Conservation (phyloP, 1,139 yeast genomes). For the Protomyces pachydermus region DNA sequence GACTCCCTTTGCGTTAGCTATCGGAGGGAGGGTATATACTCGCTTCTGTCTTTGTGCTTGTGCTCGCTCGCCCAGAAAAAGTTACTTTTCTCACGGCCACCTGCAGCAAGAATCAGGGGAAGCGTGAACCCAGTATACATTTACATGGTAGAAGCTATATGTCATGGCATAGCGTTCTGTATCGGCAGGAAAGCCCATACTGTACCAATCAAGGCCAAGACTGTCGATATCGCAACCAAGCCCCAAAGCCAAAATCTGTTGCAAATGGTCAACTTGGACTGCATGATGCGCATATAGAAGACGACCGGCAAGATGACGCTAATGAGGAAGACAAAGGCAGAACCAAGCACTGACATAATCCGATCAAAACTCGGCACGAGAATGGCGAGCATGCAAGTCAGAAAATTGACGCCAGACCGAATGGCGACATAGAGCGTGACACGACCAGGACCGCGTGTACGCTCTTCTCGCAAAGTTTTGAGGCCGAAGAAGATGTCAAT, state of each 20-base stretch:
- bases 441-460: constrained; percentile 32
- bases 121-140: too few species aligned
- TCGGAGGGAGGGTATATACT: too few species aligned
- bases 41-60: too few species aligned
- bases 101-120: too few species aligned
- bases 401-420: constrained; percentile 43
- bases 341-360: constrained; percentile 76
- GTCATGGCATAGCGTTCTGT: not conserved
- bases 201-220: constrained; percentile 39
- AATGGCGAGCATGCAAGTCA: constrained; percentile 52
- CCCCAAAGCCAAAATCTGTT: not conserved
- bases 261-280: not conserved
- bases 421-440: constrained; percentile 32
- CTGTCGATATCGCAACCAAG: constrained; percentile 41
- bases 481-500: constrained; percentile 48
- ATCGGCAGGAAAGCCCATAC: constrained; percentile 36
- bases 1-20: not conserved
- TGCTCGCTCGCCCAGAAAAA: too few species aligned
- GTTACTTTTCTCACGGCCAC: too few species aligned
- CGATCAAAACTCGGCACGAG: constrained; percentile 72
- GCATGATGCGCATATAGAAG: constrained; percentile 60
- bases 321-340: constrained; percentile 71
- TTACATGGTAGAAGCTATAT: not conserved
- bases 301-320: constrained; percentile 75
- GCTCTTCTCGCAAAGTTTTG: constrained; percentile 31